Base-by-base conservation (phyloP, 2,329 filamentous ascomycete genomes). In the Dactylellina haptotyla region DNA sequence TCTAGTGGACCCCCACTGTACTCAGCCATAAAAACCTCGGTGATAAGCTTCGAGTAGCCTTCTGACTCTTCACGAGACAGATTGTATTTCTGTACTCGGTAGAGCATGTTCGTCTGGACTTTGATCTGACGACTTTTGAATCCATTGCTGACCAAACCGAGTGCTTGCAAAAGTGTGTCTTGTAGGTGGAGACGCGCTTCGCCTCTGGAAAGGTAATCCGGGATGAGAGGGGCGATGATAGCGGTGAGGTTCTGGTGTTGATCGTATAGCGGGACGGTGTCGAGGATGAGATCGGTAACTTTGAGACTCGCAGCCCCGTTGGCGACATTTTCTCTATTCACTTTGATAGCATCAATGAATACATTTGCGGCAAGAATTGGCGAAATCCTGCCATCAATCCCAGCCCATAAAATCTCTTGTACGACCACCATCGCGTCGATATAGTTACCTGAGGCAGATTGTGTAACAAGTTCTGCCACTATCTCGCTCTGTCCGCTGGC, bases 51-150 rank as follows among this genome's bases (percentile, higher is more conserved):
- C 0, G 95, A 93, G 80, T 97, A 99, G 41, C 96, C 95, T 82
- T 99, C 95, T 0, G 92, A 92, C 81, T 99, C 95, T 82, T 99
- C 95, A 46, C 95, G 89, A 18, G 99, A 84, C 5, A 99, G 83
- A 78, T 99, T 99, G 84, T 97, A 98, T 81, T 97, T 98, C 12
- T 94, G 92, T 81, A 98, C 95, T 72, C 93, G 90, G 80, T 99
- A 99, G 0, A 99, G 86, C 3, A 95, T 85, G 78, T 97, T 96
- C 5, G 95, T 99, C 53, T 93, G 91, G 79, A 96, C 93, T 63
- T 94, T 89, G 76, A 97, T 46, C 93, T 14, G 90, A 90, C 79
- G 95, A 88, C 76, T 73, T 90, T 86, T 63, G 94, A 91, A 85
- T 97, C 89, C 23, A 90, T 83, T 12, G 85, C 82, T 0, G 89